Evolutionary conservation across 768 basidiomycete genomes (phyloP), one percentile per base, ranked within the genome.

Genomic region (Sporobolomyces roseus): DNA sequence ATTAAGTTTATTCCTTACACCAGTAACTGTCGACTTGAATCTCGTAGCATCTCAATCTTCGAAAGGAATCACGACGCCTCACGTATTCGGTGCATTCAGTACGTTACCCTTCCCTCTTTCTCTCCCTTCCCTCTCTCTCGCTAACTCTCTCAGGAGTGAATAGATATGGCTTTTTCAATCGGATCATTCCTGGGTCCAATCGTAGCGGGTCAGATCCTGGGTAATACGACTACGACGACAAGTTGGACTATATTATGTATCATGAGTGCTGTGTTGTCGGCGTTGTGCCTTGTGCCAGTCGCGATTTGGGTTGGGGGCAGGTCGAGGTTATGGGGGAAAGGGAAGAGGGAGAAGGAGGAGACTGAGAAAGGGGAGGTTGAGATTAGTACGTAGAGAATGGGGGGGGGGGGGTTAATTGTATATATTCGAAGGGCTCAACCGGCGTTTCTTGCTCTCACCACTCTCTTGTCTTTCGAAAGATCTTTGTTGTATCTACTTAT

Each of bases 61-160:
- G 2, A 29, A 1, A 17, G 36, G 56, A 7, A 41, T 59, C 30
- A 65, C 64, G 23, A 60, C 58, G 5, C 49, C 64, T 19, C 64
- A 65, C 38, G 64, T 65, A 2, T 65, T 65, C 19, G 64, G 56
- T 14, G 50, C 38, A 19, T 65, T 65, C 56, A 65, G 58, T 60
- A 30, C 4, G 58, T 60, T 30, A 25, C 35, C 17, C 35, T n/a
- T 14, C 55, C n/a, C n/a, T n/a, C 33, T 3, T 27, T 41, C 55
- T 56, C 12, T 38, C 33, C n/a, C 53, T 54, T 33, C 35, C 30
- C 17, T 21, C 27, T 56, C 19, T n/a, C 36, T 46, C 45, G 36
- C 6, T n/a, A n/a, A n/a, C n/a, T n/a, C n/a, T n/a, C n/a, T n/a
- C 35, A 5, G 38, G 43, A 45, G 4, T n/a, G 23, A 6, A 23